A percentile compares a stretch with the other conserved stretches of the same genome.
These are phyloP conservation scores for Globisporangium megalacanthum DNA, from an alignment of 352 stramenopile species.

Conservation along the genomic window DNA sequence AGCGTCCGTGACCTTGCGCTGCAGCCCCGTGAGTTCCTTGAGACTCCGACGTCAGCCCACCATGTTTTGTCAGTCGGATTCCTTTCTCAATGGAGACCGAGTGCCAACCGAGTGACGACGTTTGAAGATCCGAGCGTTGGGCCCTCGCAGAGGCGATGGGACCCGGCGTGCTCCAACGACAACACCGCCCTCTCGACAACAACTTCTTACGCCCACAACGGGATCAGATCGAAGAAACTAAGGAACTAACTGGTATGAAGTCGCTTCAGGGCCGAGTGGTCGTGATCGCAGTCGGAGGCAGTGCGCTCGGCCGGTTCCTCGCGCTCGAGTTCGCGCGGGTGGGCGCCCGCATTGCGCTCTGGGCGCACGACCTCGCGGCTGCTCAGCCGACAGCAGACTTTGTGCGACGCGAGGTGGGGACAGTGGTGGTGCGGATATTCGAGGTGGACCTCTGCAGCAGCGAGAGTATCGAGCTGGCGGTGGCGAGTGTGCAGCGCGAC, in stretches of 20 bases:
- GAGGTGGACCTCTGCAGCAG: conserved; percentile 16
- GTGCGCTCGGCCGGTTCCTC: conserved; percentile 25
- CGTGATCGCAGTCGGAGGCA: conserved; percentile 29
- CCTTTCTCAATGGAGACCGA: no score
- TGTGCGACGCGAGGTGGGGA: neutral
- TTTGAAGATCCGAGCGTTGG: no score
- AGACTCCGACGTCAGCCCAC: no score
- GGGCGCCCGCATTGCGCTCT: conserved; percentile 17
- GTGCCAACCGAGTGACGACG: no score
- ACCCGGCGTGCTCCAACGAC: no score
- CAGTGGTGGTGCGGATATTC: conserved; percentile 6
- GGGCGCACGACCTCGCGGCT: conserved; percentile 5
- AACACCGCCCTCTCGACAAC: no score
- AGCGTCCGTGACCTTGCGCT: no score
- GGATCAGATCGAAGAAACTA: neutral
- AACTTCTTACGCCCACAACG: neutral
- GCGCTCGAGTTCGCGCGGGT: conserved; percentile 20
- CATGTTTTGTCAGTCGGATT: no score
- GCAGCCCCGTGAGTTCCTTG: no score
- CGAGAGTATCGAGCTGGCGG: conserved; percentile 14
- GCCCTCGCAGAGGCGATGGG: no score
- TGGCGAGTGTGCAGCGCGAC: conserved; percentile 10
- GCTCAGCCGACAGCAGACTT: conserved; percentile 2
- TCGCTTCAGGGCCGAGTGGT: conserved; percentile 24
- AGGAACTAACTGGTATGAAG: conserved; percentile 2